These are phyloP conservation scores for Aspergillus sp. DNA, from an alignment of 2,329 filamentous ascomycete species.

Conservation along the genomic window DNA sequence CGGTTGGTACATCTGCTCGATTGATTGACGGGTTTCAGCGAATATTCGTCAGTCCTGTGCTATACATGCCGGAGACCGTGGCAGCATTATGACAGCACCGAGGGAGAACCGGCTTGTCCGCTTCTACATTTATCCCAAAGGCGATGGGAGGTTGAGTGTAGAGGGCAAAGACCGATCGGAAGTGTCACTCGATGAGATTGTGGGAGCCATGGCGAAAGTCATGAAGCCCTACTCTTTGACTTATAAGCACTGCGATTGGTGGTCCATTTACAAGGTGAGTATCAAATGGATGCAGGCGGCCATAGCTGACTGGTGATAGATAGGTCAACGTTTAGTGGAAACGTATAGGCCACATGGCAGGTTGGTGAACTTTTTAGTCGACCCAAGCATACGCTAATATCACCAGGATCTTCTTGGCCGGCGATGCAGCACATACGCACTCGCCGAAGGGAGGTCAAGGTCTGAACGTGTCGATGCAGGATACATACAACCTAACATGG, in stretches of 20 bases:
- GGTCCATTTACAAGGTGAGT: slow-evolving; percentile 21
- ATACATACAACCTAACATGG: slow-evolving; percentile 4
- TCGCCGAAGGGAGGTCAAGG: not conserved
- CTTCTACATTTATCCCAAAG: slow-evolving; percentile 18
- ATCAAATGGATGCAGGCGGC: not conserved
- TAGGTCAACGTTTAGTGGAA: not conserved
- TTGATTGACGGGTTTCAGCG: slow-evolving; percentile 5
- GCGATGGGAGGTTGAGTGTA: slow-evolving; percentile 3
- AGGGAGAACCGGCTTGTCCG: slow-evolving; percentile 21
- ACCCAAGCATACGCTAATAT: not conserved
- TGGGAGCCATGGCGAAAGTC: slow-evolving; percentile 7
- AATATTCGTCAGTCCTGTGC: slow-evolving; percentile 22
- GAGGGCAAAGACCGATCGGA: not conserved
- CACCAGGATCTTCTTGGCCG: not conserved
- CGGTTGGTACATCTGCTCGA: too few relatives aligned
- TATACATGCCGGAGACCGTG: slow-evolving; percentile 13
- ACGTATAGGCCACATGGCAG: not conserved
- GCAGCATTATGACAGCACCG: slow-evolving; percentile 21
- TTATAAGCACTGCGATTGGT: slow-evolving; percentile 22
- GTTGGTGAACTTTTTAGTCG: not conserved
- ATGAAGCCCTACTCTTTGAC: slow-evolving; percentile 17
- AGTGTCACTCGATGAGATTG: slow-evolving; percentile 8
- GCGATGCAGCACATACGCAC: slow-evolving; percentile 2
- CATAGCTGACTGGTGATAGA: not conserved
- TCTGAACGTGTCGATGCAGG: slow-evolving; percentile 2